Evolutionary conservation across 139 green algal genomes (phyloP).

Genomic region (Tetraselmis striata): DNA sequence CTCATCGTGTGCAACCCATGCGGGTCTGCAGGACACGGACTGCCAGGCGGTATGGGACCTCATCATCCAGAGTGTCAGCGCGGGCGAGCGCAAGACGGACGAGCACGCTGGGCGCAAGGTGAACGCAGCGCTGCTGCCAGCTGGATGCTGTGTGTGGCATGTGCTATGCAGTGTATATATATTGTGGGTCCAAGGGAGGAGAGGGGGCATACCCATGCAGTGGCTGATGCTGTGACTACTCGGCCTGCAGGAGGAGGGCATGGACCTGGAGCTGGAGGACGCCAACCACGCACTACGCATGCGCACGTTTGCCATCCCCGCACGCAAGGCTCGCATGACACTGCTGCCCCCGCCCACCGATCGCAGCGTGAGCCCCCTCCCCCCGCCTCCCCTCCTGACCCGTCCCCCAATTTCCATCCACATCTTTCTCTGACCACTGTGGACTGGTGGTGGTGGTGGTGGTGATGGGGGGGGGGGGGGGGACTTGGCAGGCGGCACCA

Average conservation of each 20-base stretch:
- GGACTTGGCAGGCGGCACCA: no score
- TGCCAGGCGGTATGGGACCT: not conserved
- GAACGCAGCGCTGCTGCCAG: no score
- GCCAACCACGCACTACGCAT: constrained; percentile 1
- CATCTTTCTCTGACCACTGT: no score
- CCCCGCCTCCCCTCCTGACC: not conserved
- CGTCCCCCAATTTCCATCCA: not conserved
- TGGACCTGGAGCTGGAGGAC: not conserved
- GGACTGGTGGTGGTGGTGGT: no score
- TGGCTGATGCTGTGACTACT: not conserved
- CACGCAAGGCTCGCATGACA: constrained; percentile 42
- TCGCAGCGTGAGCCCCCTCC: constrained; percentile 12
- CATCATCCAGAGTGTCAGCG: not conserved
- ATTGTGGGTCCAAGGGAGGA: no score
- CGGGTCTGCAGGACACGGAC: not conserved
- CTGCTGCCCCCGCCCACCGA: constrained; percentile 56
- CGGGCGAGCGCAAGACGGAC: not conserved
- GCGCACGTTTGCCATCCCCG: constrained; percentile 33
- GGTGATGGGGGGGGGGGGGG: no score
- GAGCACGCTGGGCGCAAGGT: no score
- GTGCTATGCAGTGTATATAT: no score
- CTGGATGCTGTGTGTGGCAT: no score
- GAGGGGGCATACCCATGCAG: not conserved
- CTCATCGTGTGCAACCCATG: no score
- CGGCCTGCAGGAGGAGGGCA: not conserved